Evolutionary conservation across 177 flowering plant genomes (phyloP).

Genomic region (Vitis hybrid): DNA sequence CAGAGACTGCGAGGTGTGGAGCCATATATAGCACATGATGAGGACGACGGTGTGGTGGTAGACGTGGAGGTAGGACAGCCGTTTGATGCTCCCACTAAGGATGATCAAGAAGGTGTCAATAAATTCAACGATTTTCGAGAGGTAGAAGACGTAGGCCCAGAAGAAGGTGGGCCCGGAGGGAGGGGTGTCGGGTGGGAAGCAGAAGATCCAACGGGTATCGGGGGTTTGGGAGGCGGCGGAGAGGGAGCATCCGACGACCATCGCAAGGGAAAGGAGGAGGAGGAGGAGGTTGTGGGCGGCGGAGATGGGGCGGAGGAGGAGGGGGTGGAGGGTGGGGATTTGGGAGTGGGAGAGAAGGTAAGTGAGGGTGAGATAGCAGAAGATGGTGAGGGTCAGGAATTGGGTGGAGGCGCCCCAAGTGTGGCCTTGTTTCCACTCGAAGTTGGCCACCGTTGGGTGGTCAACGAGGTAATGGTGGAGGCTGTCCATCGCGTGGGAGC

Average conservation of each 20-base stretch:
- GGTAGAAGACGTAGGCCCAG: conserved; percentile 93
- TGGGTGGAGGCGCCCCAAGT: conserved; percentile 54
- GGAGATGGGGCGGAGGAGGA: conserved; percentile 54
- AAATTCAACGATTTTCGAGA: conserved; percentile 81
- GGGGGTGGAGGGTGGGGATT: conserved; percentile 20
- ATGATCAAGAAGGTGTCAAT: conserved; percentile 77
- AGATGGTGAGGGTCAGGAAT: conserved; percentile 59
- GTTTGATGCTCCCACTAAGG: conserved; percentile 34
- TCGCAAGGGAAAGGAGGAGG: conserved; percentile 68
- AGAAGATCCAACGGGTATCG: conserved; percentile 47
- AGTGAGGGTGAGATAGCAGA: conserved; percentile 57
- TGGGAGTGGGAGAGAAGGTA: conserved; percentile 33
- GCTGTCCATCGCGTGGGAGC: conserved; percentile 1
- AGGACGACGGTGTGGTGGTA: conserved; percentile 91
- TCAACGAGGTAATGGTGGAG: conserved; percentile 54
- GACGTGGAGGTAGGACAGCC: conserved; percentile 91
- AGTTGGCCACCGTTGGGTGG: conserved; percentile 58
- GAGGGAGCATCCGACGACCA: conserved; percentile 77
- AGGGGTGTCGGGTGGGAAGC: conserved; percentile 64
- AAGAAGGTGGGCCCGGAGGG: conserved; percentile 82
- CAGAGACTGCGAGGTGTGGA: conserved; percentile 62
- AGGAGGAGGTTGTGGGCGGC: conserved; percentile 67
- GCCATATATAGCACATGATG: conserved; percentile 84
- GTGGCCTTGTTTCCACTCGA: conserved; percentile 57
- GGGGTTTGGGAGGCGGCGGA: conserved; percentile 50